phyloP scores from a whole-genome alignment of 2,329 filamentous ascomycete species.

The Neurospora sp. region DNA sequence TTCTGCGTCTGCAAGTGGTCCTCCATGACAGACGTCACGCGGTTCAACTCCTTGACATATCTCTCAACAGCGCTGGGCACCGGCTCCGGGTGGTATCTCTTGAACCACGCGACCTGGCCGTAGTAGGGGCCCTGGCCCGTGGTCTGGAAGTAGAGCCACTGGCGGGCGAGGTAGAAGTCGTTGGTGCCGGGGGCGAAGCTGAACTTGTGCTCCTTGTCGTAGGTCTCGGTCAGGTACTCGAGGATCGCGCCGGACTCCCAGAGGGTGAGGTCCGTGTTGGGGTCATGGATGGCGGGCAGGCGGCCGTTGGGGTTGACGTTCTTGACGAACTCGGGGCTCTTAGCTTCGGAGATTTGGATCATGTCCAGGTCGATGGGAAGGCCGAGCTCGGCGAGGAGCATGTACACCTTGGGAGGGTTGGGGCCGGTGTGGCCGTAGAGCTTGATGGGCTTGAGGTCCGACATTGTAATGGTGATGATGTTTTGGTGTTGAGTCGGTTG shows the following conservation, averaged over 20 bases:
- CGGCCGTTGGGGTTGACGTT: conserved; percentile 27
- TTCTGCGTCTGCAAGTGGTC: conserved; percentile 10
- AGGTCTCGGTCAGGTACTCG: conserved; percentile 34
- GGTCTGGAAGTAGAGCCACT: conserved; percentile 35
- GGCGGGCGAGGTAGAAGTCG: conserved; percentile 26
- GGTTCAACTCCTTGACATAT: conserved; percentile 19
- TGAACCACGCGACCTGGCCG: conserved; percentile 23
- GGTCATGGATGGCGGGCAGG: conserved; percentile 23
- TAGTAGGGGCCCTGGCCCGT: conserved; percentile 34
- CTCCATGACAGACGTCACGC: conserved; percentile 19
- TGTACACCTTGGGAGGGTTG: conserved; percentile 23
- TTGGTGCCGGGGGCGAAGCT: conserved; percentile 26
- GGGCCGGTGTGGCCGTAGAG: conserved; percentile 18
- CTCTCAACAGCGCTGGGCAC: conserved; percentile 14
- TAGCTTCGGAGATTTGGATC: conserved; percentile 20
- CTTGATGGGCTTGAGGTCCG: conserved; percentile 20
- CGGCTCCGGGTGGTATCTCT: conserved; percentile 18
- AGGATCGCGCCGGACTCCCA: conserved; percentile 42
- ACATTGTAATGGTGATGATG: conserved; percentile 5
- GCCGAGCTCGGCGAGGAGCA: conserved; percentile 22
- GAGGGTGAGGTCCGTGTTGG: conserved; percentile 33
- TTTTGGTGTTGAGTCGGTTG: background rate
- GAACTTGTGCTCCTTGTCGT: conserved; percentile 32
- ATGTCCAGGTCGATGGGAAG: conserved; percentile 19
- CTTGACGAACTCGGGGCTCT: conserved; percentile 19